phyloP scores from a whole-genome alignment of 2,329 filamentous ascomycete species.

The Claviceps quebecensis region DNA sequence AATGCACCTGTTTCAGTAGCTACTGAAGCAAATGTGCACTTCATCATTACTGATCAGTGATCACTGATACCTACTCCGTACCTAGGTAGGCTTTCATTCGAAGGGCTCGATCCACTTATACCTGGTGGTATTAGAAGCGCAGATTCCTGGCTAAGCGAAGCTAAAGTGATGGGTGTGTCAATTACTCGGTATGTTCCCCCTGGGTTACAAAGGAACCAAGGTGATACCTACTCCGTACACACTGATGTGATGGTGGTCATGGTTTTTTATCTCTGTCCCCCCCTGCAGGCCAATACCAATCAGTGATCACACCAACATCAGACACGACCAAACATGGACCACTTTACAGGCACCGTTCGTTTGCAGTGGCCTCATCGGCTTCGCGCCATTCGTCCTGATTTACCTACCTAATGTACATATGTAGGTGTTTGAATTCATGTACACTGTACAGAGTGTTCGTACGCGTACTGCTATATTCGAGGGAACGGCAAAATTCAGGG shows the following conservation, averaged over 20 bases:
- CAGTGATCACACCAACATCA: background rate
- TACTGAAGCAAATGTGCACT: no score
- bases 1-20: background rate
- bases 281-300: background rate
- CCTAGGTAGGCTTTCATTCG: background rate
- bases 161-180: background rate
- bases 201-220: background rate
- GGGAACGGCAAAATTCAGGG: no score
- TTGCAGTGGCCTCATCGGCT: background rate
- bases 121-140: background rate
- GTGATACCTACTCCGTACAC: background rate
- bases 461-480: background rate
- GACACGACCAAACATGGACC: conserved; percentile 1
- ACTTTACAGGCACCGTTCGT: background rate
- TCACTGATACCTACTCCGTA: no score
- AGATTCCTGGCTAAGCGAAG: background rate
- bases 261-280: background rate
- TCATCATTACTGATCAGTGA: background rate
- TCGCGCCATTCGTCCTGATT: background rate
- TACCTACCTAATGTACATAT: no score
- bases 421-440: background rate
- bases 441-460: background rate
- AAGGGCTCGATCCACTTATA: background rate
- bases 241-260: conserved; percentile 1
- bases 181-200: background rate